Base-by-base conservation (phyloP, 140 eudicot genomes). In the Stevia rebaudiana region DNA sequence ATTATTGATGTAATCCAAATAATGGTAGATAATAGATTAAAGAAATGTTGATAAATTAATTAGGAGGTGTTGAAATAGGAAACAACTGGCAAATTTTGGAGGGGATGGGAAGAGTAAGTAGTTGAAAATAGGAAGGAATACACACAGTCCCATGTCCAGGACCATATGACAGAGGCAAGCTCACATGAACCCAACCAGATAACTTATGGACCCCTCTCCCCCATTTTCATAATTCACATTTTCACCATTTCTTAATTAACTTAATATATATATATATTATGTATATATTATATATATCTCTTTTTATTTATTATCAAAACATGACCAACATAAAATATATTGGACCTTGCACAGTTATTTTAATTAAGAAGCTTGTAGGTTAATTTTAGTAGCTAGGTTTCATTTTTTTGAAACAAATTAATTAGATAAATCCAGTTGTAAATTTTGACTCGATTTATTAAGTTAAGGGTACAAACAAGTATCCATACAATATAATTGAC, bases 141-240 rank as follows among this genome's bases (percentile, higher is more conserved):
- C 78, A 76, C 79, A 16, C 65, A 61, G 66, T 75, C 77, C 77
- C 74, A 61, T 69, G 70, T 47, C 60, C 72, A 78, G 83, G 86
- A 57, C 77, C 80, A 82, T 75, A 49, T 78, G 89, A 78, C 89
- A 88, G 79, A 70, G 83, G 63, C 89, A 75, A 82, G 79, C 78
- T 88, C 94, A 88, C 87, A 88, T 84, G 90, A 88, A 81, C 83
- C 94, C 78, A 88, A 82, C 94, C 90, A 87, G 88, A 81, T 84
- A 73, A 84, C 74, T 76, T 49, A 70, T 79, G 89, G 91, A 83
- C 75, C 86, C 89, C 84, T 61, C 65, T 42, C 9, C 75, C 28
- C 41, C 41, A 8, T 46, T 21, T 13, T 39, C 49, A 62, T 23
- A 58, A 37, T 43, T 25, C 37, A 23, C 61, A 23, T 48, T 9